These are phyloP conservation scores for Ceratocystis papillata DNA, from an alignment of 2,329 filamentous ascomycete species.

Conservation along the genomic window DNA sequence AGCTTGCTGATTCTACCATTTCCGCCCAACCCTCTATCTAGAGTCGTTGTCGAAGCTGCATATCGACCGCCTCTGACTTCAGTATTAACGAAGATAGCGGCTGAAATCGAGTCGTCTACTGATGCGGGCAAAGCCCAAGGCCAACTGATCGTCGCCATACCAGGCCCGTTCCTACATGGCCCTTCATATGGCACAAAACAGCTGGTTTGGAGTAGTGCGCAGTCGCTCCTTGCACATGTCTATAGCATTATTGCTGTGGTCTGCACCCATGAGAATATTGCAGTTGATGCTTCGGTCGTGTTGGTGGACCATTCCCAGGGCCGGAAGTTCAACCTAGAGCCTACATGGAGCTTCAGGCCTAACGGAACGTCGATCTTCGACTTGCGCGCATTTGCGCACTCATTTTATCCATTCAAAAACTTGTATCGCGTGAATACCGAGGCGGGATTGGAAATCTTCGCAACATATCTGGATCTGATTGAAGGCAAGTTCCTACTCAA, in stretches of 20 bases:
- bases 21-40: constrained; percentile 46
- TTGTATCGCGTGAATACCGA: constrained; percentile 59
- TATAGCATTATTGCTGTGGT: constrained; percentile 68
- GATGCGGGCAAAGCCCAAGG: constrained; percentile 20
- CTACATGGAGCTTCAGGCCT: constrained; percentile 33
- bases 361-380: constrained; percentile 42
- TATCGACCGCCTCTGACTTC: constrained; percentile 50
- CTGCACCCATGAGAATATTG: constrained; percentile 52
- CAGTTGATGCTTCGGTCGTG: constrained; percentile 57
- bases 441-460: constrained; percentile 48
- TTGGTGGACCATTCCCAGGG: constrained; percentile 52
- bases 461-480: constrained; percentile 38
- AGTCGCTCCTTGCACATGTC: constrained; percentile 61
- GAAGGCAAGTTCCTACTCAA: constrained; percentile 40
- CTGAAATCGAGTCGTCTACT: constrained; percentile 26
- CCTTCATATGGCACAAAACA: constrained; percentile 39
- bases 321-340: constrained; percentile 30
- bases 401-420: constrained; percentile 49
- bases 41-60: constrained; percentile 43
- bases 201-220: constrained; percentile 54
- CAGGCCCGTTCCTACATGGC: constrained; percentile 49
- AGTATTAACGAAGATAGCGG: constrained; percentile 37
- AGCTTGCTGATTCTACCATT: constrained; percentile 51
- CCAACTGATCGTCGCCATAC: constrained; percentile 46
- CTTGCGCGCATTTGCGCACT: constrained; percentile 42